Evolutionary conservation across 1,284 basidiomycete genomes (phyloP), one percentile per base, ranked within the genome.

Genomic region (Cystobasidium slooffiae): DNA sequence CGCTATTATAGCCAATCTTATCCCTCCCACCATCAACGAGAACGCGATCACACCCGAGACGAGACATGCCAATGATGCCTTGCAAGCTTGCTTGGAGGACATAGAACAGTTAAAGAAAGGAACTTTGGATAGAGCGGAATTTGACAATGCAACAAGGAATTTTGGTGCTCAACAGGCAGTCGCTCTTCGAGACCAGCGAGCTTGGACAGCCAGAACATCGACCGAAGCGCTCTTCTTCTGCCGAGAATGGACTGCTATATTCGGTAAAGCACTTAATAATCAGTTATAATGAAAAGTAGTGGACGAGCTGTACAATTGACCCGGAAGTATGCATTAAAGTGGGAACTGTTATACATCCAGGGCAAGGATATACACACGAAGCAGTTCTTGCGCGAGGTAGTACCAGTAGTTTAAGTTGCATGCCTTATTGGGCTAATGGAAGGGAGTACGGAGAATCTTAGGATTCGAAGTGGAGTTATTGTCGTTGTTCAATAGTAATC

Each of bases 91-190:
- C 62, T 82, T 94, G 74, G 88, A 91, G 78, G 94, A 97, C 83
- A 85, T 97, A 80, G 92, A 94, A 81, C 82, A 88, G 8, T 83
- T 97, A 74, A 86, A 89, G 0, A 94, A 95, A 80, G 93, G 92
- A 7, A 83, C 96, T 76, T 92, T 93, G 68, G 91, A 93, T 78
- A 88, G 91, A n/a, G 92, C 93, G 72, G 81, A 92, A 82, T 96
- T 96, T 83, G 92, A 79, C 10, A 51, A 90, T 79, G 93, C 95
- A 82, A 90, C 93, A 80, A 86, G 93, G 72, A 95, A 95, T 82
- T 92, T 93, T 82, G 93, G 92, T 62, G 93, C 93, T 74, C 94
- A 97, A 8, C 80, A 95, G 90, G 93, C 93, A 22, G 93, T 95
- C 88, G 92, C 97, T 75, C 85, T 97, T 18, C 87, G 94, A 44